Base-by-base conservation (phyloP, 1,139 yeast species). In the Debaryomyces fabryi region DNA sequence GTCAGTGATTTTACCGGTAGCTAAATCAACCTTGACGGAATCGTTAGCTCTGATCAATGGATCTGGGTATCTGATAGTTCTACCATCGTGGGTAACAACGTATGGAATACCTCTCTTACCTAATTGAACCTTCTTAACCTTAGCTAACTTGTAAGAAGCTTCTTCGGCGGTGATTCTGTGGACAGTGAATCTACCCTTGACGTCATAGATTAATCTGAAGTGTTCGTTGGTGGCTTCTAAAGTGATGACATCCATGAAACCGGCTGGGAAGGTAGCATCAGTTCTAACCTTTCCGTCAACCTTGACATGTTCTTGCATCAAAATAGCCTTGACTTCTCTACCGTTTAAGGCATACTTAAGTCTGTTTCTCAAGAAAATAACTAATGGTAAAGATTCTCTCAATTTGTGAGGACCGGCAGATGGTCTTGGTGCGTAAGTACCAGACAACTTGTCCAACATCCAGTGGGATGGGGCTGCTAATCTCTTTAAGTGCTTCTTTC, bases 391-490 rank as follows among this genome's bases (percentile, higher is more conserved):
- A 55, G 96, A 91, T 81, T 91, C 98, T 80, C 97, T 86, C 77
- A 90, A 85, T 82, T 91, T 91, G 85, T 92, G 97, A 74, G 97
- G 98, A 82, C 98, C 98, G 63, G 96, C 85, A 59, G 96, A 89
- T 71, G 97, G 96, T 83, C 97, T 90, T 80, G 97, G 97, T 62
- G 97, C 97, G 77, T 92, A 92, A 76, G 89, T 83, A 73, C 98
- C 98, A 74, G 96, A 88, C 81, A 92, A 83, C 83, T 92, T 92
- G 95, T 92, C 97, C 83, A 92, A 87, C 95, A 92, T 87, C 97
- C 97, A 92, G 86, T 92, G 97, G 82, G 90, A 86, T 82, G 98
- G 98, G 51, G 97, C 97, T 76, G 96, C 96, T 79, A 90, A 85
- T 83, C 97, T 88, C 87, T 90, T 90, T 79, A 91, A 84, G 77